Conservation (phyloP, 495 filamentous ascomycete genomes). For the Rhypophila decipiens region DNA sequence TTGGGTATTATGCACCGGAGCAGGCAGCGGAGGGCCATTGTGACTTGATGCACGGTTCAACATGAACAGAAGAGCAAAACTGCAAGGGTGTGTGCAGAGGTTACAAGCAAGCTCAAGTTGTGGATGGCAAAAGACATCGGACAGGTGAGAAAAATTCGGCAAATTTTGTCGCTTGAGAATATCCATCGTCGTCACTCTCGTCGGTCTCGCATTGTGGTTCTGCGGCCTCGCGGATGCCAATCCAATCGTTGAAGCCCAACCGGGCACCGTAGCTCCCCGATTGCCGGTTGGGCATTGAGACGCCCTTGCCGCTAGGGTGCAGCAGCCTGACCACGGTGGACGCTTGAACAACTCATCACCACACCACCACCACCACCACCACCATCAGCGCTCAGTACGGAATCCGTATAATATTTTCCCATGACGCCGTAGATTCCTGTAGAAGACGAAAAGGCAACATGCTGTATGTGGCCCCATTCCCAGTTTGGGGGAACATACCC, state of each 20-base stretch:
- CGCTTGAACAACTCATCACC: conserved; percentile 46
- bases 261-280: conserved; percentile 9
- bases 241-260: conserved; percentile 32
- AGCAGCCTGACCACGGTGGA: conserved; percentile 23
- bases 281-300: conserved; percentile 42
- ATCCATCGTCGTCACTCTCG: background rate
- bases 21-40: too few species aligned
- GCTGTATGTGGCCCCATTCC: too few species aligned
- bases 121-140: too few species aligned
- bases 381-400: background rate
- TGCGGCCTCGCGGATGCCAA: conserved; percentile 22
- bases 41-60: background rate
- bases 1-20: too few species aligned
- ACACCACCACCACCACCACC: too few species aligned
- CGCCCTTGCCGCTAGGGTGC: conserved; percentile 40
- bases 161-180: background rate
- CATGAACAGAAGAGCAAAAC: background rate
- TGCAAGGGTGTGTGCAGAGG: background rate
- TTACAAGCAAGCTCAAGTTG: background rate
- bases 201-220: background rate
- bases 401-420: background rate
- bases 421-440: background rate
- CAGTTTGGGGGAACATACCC: background rate
- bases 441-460: too few species aligned
- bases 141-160: too few species aligned